Evolutionary conservation across 2,329 filamentous ascomycete genomes (phyloP).

Genomic region (Phyllosticta capitalensis): DNA sequence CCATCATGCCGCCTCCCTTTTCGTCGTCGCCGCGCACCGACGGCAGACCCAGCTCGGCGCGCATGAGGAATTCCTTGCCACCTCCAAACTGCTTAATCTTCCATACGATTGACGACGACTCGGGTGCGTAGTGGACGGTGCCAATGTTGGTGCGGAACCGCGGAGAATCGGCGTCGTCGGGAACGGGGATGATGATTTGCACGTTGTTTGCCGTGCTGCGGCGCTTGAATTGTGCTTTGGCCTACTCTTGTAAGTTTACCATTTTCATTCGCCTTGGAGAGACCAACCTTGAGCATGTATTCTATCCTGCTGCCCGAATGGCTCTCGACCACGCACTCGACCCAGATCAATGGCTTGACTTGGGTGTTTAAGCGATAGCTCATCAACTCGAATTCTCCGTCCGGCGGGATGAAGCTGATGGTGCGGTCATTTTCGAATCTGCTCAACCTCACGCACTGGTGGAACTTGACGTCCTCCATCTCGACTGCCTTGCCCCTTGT

Average conservation of each 20-base stretch:
- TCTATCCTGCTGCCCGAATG: constrained; percentile 94
- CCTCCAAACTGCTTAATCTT: constrained; percentile 99
- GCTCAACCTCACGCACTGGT: constrained; percentile 91
- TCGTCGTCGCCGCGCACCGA: constrained; percentile 94
- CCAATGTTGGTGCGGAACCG: constrained; percentile 97
- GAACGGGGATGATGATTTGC: constrained; percentile 93
- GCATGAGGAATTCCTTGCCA: constrained; percentile 98
- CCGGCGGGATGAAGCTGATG: constrained; percentile 96
- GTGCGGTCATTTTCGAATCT: constrained; percentile 98
- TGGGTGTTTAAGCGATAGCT: constrained; percentile 97
- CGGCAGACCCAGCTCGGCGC: constrained; percentile 86
- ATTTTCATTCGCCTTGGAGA: not conserved
- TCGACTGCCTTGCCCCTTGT: constrained; percentile 95
- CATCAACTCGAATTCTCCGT: constrained; percentile 99
- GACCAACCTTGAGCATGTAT: constrained; percentile 84
- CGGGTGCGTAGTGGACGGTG: constrained; percentile 92
- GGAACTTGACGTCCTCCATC: constrained; percentile 99
- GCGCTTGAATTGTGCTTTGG: constrained; percentile 94
- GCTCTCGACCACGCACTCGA: constrained; percentile 93
- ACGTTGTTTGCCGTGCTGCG: constrained; percentile 97
- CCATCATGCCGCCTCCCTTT: constrained; percentile 93
- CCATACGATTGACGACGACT: constrained; percentile 97
- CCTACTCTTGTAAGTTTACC: constrained; percentile 34
- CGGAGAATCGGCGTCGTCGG: constrained; percentile 91
- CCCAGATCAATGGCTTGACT: constrained; percentile 97